Evolutionary conservation across 2,329 filamentous ascomycete genomes (phyloP).

Genomic region (Talaromyces sp.): DNA sequence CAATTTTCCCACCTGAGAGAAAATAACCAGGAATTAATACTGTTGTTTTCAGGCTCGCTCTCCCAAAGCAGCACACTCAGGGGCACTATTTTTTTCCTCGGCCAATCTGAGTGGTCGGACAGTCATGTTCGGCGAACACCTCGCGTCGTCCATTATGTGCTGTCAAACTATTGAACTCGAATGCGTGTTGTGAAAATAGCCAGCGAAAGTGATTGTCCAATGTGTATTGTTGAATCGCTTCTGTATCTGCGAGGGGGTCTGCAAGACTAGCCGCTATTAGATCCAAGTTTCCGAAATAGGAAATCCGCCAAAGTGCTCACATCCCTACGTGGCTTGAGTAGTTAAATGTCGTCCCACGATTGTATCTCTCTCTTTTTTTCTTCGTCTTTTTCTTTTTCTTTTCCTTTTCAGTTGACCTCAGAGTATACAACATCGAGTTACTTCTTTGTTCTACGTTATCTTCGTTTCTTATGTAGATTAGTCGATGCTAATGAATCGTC

Average conservation of each 20-base stretch:
- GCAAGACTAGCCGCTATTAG: background rate
- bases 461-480: background rate
- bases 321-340: background rate
- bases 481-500: background rate
- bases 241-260: conserved; percentile 7
- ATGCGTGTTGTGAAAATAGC: background rate
- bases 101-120: background rate
- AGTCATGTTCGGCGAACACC: background rate
- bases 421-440: background rate
- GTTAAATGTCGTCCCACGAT: no score
- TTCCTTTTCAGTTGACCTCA: background rate
- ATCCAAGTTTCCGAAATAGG: background rate
- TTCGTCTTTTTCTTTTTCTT: no score
- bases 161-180: background rate
- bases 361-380: no score
- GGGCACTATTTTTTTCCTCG: background rate
- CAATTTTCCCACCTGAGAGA: background rate
- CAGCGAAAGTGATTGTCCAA: background rate
- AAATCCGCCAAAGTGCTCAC: background rate
- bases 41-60: background rate
- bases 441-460: background rate
- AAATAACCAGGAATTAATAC: background rate
- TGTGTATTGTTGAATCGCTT: background rate
- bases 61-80: background rate
- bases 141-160: background rate